phyloP scores from a whole-genome alignment of 148 eudicot species.

The Amaranthus cruentus region DNA sequence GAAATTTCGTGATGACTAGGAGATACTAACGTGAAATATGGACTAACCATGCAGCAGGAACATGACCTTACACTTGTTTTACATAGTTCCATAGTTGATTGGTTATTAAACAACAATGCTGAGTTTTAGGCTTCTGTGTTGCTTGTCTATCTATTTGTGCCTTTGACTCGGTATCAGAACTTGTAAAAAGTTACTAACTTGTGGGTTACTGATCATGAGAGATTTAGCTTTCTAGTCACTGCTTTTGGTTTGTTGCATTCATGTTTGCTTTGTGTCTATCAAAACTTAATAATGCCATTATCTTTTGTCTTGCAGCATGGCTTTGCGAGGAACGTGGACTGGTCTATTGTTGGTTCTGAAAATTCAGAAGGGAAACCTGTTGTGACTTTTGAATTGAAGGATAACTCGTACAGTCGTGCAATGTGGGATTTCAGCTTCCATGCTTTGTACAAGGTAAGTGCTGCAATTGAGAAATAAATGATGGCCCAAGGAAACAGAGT shows the following conservation, averaged over 20 bases:
- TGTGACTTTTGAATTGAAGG: constrained; percentile 75
- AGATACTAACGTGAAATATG: too few relatives aligned
- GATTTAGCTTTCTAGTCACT: neutral
- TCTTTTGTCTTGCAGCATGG: constrained; percentile 67
- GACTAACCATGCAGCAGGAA: too few relatives aligned
- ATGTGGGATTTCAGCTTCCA: constrained; percentile 99
- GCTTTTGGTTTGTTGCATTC: neutral
- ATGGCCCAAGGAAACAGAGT: neutral
- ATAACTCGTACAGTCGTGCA: constrained; percentile 71
- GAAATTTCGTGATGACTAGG: too few relatives aligned
- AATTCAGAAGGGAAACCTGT: constrained; percentile 62
- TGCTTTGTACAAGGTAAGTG: constrained; percentile 69
- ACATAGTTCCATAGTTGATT: too few relatives aligned
- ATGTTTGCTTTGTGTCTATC: neutral
- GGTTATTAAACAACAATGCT: too few relatives aligned
- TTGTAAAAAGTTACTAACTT: neutral
- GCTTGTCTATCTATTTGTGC: neutral
- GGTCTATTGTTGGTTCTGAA: constrained; percentile 73
- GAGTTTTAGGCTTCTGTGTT: neutral
- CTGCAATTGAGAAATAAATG: neutral
- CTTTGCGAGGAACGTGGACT: constrained; percentile 82
- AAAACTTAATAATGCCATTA: constrained; percentile 3
- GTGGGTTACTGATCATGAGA: neutral
- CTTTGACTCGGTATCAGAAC: neutral
- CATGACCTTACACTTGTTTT: too few relatives aligned